phyloP scores from a whole-genome alignment of 495 filamentous ascomycete genomes.

The Xylaria nigripes region DNA sequence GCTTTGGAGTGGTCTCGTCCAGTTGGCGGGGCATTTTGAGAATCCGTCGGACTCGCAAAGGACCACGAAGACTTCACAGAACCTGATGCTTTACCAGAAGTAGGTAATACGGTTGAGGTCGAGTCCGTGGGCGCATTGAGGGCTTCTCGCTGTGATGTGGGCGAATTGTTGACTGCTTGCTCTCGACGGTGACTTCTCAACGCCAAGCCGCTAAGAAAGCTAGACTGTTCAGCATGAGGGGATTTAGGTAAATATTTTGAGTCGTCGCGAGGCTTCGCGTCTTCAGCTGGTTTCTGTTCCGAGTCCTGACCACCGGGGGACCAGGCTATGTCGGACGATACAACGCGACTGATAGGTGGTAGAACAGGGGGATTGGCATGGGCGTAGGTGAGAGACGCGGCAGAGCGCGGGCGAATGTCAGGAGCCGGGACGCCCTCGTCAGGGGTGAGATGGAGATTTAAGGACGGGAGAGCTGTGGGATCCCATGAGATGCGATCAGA shows the following conservation, averaged over 20 bases:
- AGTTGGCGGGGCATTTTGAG: constrained; percentile 35
- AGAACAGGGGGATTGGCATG: constrained; percentile 32
- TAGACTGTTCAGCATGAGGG: constrained; percentile 21
- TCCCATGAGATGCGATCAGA: constrained; percentile 34
- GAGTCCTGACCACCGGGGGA: constrained; percentile 10
- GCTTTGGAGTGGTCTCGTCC: constrained; percentile 47
- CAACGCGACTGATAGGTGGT: constrained; percentile 39
- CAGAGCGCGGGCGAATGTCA: constrained; percentile 34
- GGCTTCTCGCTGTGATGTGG: constrained; percentile 12
- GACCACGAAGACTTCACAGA: constrained; percentile 24
- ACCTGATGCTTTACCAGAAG: constrained; percentile 14
- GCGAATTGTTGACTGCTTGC: constrained; percentile 17
- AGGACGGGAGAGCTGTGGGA: constrained; percentile 27
- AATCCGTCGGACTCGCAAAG: constrained; percentile 33
- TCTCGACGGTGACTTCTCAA: constrained; percentile 32
- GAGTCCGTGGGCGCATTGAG: constrained; percentile 17
- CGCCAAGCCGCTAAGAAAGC: constrained; percentile 36
- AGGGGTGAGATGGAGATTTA: constrained; percentile 20
- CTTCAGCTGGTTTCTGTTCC: constrained; percentile 14
- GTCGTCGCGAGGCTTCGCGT: constrained; percentile 19
- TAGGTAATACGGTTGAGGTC: constrained; percentile 3
- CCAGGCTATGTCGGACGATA: constrained; percentile 30
- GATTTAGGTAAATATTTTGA: constrained; percentile 21
- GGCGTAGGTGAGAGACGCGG: constrained; percentile 24
- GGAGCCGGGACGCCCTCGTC: constrained; percentile 32